These are phyloP conservation scores for Colletotrichum eremochloae DNA, from an alignment of 2,329 filamentous ascomycete genomes.

Conservation along the genomic window DNA sequence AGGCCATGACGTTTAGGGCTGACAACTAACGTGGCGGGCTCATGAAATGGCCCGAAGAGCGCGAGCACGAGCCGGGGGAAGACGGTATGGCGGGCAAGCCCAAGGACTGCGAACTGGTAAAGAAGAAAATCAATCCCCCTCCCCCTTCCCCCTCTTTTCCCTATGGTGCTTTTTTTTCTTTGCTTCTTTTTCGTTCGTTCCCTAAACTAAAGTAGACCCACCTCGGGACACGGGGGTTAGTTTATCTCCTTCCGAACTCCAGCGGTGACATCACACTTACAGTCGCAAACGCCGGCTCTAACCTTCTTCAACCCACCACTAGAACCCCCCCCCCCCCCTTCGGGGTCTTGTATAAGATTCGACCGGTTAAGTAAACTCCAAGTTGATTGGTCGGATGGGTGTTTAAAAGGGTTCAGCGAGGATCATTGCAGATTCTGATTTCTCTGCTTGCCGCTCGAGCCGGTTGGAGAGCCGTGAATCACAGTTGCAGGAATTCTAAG, in stretches of 20 bases:
- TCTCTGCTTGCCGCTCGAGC: constrained; percentile 28
- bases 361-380: constrained; percentile 18
- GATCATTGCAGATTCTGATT: not conserved
- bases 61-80: constrained; percentile 10
- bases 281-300: constrained; percentile 9
- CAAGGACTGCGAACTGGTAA: not conserved
- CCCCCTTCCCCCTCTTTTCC: not conserved
- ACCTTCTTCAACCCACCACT: not conserved
- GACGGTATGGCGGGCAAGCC: not conserved
- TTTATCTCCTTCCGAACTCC: constrained; percentile 29
- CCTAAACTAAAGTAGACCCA: not conserved
- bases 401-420: constrained; percentile 1
- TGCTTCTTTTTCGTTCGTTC: not conserved
- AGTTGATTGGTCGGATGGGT: constrained; percentile 7
- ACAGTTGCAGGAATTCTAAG: constrained; percentile 14
- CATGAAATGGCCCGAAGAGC: constrained; percentile 5
- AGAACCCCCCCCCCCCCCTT: not conserved
- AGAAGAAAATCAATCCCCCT: not conserved
- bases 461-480: constrained; percentile 17
- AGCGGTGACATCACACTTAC: constrained; percentile 32
- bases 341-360: constrained; percentile 18
- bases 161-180: not conserved
- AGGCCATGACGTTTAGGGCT: constrained; percentile 39
- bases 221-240: not conserved
- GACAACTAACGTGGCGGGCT: constrained; percentile 23